Evolutionary conservation across 352 stramenopile genomes (phyloP), one percentile per base, ranked within the genome.

Genomic region (Thraustochytrium sp.): DNA sequence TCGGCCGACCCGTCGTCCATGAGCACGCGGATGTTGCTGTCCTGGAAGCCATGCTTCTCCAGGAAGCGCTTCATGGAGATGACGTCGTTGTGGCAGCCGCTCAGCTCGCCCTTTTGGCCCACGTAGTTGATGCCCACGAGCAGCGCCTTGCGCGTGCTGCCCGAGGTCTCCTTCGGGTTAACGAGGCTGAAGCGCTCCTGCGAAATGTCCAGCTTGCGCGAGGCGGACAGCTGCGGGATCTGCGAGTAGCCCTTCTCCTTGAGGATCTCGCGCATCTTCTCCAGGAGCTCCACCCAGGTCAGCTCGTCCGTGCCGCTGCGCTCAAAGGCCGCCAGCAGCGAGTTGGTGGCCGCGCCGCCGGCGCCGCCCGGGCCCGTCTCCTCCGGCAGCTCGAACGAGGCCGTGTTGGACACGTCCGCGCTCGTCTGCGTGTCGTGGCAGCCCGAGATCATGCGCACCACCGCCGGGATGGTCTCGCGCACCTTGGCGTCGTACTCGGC

Each of bases 391-490:
- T 73, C 55, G 26, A 84, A 76, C 18, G 61, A 84, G 23, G 75
- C 40, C 40, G 75, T 84, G 82, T 90, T 89, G 53, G 80, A 87
- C 34, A 87, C 88, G 80, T 91, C 89, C 23, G 89, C 88, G 23
- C 76, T 88, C 11, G 89, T 91, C 85, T 92, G 88, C 3, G 68
- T 74, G 77, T 92, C 89, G 61, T 88, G 75, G 73, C 80, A 90
- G 49, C 89, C 89, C 40, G 86, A 90, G 36, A 92, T 90, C 89
- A 92, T 92, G 31, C 85, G 83, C 82, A 92, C 87, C 21, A 88
- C 83, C n/a, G 87, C 86, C 3, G 86, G 87, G 55, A 91, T 91
- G 16, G 44, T 53, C 51, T 63, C 26, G 18, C 63, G 11, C 46
- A 72, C 68, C 68, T 80, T 77, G 65, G 5, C 26, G 46, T 54